Evolutionary conservation across 768 basidiomycete genomes (phyloP), one percentile per base, ranked within the genome.

Genomic region (Artomyces pyxidatus): DNA sequence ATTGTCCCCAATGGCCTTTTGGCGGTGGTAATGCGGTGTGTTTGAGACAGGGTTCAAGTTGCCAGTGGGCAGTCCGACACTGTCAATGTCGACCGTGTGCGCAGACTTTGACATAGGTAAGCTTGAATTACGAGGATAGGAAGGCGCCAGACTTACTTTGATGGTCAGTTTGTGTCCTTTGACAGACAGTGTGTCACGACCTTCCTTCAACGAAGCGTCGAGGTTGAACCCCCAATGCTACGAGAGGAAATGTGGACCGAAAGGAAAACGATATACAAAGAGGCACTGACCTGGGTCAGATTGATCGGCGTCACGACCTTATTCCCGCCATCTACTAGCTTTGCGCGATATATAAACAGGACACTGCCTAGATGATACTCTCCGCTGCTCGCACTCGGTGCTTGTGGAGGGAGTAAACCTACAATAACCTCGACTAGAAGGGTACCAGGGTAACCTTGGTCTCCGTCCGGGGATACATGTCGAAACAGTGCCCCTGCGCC

Each of bases 151-250:
- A 48, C 49, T n/a, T 38, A 68, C 71, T 60, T 68, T 68, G 54
- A 76, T 68, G 16, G 59, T 62, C 10, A 76, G 52, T 42, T 60
- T 57, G 54, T 76, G 83, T 32, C 76, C 68, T 57, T 77, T 72
- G 35, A 88, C 72, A 23, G 70, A 69, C 26, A 77, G 63, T 14
- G 67, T 61, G 28, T 75, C 72, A 3, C 64, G 57, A 6, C 66
- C 70, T 6, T 65, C 60, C 35, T 68, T 59, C 37, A 83, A 66
- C 57, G 83, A 86, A 1, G 82, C 85, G 28, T 85, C 81, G 10
- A 88, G 74, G 59, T 88, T 88, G 69, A 87, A 88, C 25, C 85
- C 86, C 84, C 85, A 88, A 62, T 88, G 85, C 83, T 88, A 50
- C n/a, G n/a, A n/a, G 45, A 29, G 10, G 16, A 4, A 35, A 7